Base-by-base conservation (phyloP, 306 rosid species). In the Ceratonia siliqua region DNA sequence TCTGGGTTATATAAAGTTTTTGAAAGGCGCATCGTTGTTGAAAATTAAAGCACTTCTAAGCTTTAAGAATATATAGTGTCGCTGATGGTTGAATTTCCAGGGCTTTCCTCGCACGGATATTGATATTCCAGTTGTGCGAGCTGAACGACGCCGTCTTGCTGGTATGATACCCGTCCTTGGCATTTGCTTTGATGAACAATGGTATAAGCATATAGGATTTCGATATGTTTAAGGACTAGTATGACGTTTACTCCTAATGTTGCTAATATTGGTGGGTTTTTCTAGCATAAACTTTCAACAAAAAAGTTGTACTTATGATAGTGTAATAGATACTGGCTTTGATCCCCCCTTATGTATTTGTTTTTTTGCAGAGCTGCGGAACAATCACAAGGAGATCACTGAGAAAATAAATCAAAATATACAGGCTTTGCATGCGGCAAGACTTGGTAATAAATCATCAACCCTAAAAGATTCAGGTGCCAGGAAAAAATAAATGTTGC, bases 71-170 rank as follows among this genome's bases (percentile, higher is more conserved):
- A 6, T 39, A 39, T 39, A 35, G 66, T 62, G 61, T 14, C 61
- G 68, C 17, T 28, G 4, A 18, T 70, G 20, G 17, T 46, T 20
- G 3, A 9, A 64, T 76, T 62, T 78, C 69, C 56, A 93, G 98
- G 97, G 92, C 8, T 90, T 93, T 85, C 97, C 98, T 74, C 98
- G 93, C 33, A 62, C 88, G 0, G 95, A 93, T 62, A 73, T 90
- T 27, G 98, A 93, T 67, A 85, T 93, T 82, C 93, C 90, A n/a
- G 82, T 49, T 32, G 83, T 93, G 50, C 87, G 88, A 59, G 86
- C 95, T 2, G 90, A 90, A 78, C 84, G 97, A 58, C 81, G 62
- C 63, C 95, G 93, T 22, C 95, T 93, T 57, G 66, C 91, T 57
- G 98, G 98, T 89, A 79, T 35, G 32, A 4, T 59, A 53, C 68